Percentiles rank a stretch among this genome's conserved stretches.
Evolutionary conservation across 441 rosid species (phyloP).

Genomic region (Lepidium campestre): DNA sequence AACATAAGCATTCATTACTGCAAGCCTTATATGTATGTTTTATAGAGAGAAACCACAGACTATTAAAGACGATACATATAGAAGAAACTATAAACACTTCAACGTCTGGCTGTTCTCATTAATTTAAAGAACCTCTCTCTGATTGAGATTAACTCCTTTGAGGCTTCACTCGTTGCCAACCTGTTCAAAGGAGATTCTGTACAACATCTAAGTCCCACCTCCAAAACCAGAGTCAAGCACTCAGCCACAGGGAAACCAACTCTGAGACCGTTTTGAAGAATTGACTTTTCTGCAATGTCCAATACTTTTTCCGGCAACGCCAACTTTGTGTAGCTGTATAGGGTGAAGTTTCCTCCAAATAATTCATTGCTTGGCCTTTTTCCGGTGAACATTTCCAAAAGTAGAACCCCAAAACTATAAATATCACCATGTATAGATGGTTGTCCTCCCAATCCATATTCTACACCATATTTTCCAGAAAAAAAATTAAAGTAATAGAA

Average conservation of each 20-base stretch:
- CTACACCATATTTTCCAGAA: neutral
- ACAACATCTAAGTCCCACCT: conserved; percentile 4
- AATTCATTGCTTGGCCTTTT: too few relatives aligned
- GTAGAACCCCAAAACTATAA: too few relatives aligned
- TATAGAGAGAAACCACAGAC: too few relatives aligned
- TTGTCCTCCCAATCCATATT: conserved; percentile 25
- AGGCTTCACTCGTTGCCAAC: neutral
- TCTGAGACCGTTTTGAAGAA: neutral
- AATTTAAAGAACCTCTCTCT: neutral
- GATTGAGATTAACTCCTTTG: neutral
- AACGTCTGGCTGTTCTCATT: neutral
- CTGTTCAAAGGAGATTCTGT: neutral
- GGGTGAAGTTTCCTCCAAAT: too few relatives aligned
- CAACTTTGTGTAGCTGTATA: too few relatives aligned
- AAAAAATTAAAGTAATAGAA: neutral
- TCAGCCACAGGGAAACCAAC: neutral
- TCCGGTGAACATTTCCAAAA: too few relatives aligned
- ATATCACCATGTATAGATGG: conserved; percentile 24
- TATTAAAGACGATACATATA: too few relatives aligned
- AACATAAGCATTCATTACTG: too few relatives aligned
- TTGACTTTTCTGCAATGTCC: conserved; percentile 20
- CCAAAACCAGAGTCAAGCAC: neutral
- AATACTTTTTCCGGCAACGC: neutral
- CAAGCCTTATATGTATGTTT: too few relatives aligned
- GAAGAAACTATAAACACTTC: neutral